Evolutionary conservation across 2,329 filamentous ascomycete species (phyloP), one percentile per base, ranked within the genome.

Genomic region (Knoxdaviesia capensis): DNA sequence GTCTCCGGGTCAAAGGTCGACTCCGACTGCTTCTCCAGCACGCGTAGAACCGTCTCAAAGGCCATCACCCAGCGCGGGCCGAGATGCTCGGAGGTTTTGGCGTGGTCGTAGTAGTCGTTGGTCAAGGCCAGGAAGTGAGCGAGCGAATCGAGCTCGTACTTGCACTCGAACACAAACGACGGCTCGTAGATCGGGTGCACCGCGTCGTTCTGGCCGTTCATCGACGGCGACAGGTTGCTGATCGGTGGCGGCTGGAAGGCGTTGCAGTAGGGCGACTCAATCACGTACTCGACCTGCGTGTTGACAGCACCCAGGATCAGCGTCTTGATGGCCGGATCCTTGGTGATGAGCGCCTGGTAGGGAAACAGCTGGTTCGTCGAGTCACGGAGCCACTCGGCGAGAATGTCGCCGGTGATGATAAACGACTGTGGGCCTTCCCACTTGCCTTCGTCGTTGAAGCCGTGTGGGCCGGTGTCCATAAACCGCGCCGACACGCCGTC

Each of bases 111-210:
- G 59, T 93, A 96, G 50, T 94, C 77, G 52, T 94, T 94, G 11
- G 70, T 74, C 2, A 98, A 63, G 0, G 81, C 76, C 5, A 98
- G 69, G 57, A 98, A 98, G 54, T 92, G 80, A 0, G 87, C 90
- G 1, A 98, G 68, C 6, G 87, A 94, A 60, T 98, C 90, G 28
- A 98, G 75, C 63, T 98, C 90, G 59, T 96, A 98, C 61, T 98
- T 98, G 72, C 90, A 98, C 60, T 98, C 90, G 49, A 94, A 98
- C 4, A 98, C 90, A 40, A 77, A 72, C 0, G 68, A 73, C 0
- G 80, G 80, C 53, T 96, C 86, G 54, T 93, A 96, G 1, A 68
- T 66, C 1, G 90, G 90, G 51, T 94, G 85, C 0, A 98, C 90
- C 6, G 56, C 60, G 53, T 98, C 90, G 20, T 79, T 71, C 55